Conservation (phyloP, 1,284 basidiomycete genomes). For the Austroboletus novae-zelandiae region DNA sequence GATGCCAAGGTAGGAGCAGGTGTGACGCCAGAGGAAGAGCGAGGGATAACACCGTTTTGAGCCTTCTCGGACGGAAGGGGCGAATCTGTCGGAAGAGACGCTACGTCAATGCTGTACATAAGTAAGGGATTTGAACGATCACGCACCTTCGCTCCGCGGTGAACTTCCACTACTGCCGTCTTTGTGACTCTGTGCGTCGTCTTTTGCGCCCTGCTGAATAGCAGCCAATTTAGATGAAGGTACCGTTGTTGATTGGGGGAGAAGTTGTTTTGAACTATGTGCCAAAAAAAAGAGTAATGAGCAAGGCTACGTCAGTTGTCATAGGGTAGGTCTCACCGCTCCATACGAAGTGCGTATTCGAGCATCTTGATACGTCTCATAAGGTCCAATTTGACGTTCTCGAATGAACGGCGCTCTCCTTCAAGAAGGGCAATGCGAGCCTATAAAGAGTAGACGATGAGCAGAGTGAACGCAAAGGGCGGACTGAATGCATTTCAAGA, state of each 20-base stretch:
- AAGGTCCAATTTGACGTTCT: slow-evolving; percentile 95
- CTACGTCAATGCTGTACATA: neutral
- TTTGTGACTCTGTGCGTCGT: slow-evolving; percentile 66
- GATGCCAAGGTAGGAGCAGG: slow-evolving; percentile 34
- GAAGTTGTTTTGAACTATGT: slow-evolving; percentile 76
- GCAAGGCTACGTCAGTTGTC: slow-evolving; percentile 11
- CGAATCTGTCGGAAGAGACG: slow-evolving; percentile 49
- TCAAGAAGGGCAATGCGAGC: slow-evolving; percentile 97
- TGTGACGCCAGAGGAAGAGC: slow-evolving; percentile 56
- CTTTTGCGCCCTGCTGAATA: slow-evolving; percentile 65
- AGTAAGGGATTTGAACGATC: slow-evolving; percentile 7
- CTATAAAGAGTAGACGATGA: slow-evolving; percentile 40
- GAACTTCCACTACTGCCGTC: slow-evolving; percentile 77
- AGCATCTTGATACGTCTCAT: slow-evolving; percentile 99
- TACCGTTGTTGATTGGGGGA: slow-evolving; percentile 47
- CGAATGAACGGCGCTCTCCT: slow-evolving; percentile 93
- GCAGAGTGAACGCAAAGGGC: slow-evolving; percentile 14
- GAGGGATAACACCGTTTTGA: slow-evolving; percentile 53
- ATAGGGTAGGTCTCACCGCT: slow-evolving; percentile 62
- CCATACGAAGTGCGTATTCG: slow-evolving; percentile 92
- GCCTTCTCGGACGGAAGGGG: slow-evolving; percentile 70
- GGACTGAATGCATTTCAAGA: neutral
- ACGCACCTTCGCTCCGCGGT: slow-evolving; percentile 75
- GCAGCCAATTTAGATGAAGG: slow-evolving; percentile 60
- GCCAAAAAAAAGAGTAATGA: neutral